A percentile compares a stretch with the other conserved stretches of the same genome.
Evolutionary conservation across 139 green algal species (phyloP).

Genomic region (Tetraselmis striata): DNA sequence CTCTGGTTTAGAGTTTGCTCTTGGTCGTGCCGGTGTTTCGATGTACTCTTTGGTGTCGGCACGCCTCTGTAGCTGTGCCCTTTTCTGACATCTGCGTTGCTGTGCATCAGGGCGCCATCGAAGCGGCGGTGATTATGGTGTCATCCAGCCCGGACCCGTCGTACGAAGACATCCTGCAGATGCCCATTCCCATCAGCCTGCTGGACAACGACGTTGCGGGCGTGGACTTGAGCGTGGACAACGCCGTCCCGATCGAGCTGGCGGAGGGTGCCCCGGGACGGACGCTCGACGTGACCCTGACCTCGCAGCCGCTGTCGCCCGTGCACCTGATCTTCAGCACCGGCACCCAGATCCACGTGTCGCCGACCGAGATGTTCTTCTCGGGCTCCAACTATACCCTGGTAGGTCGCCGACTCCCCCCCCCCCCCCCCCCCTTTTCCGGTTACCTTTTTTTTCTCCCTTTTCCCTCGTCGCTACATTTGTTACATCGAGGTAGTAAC

Average conservation of each 20-base stretch:
- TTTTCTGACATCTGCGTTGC: too few relatives aligned
- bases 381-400: not conserved
- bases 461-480: too few relatives aligned
- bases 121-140: not conserved
- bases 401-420: too few relatives aligned
- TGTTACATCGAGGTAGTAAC: too few relatives aligned
- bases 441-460: too few relatives aligned
- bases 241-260: not conserved
- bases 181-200: not conserved
- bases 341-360: not conserved
- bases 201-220: not conserved
- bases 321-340: not conserved
- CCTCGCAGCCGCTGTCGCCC: not conserved
- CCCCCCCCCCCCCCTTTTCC: too few relatives aligned
- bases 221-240: not conserved
- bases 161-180: not conserved
- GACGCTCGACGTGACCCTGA: not conserved
- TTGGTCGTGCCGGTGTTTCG: too few relatives aligned
- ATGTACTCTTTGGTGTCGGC: too few relatives aligned
- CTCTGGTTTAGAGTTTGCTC: too few relatives aligned
- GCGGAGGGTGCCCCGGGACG: not conserved
- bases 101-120: not conserved
- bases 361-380: not conserved
- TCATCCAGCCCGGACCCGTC: not conserved
- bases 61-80: too few relatives aligned